phyloP scores from a whole-genome alignment of 352 stramenopile genomes.

The Pythium dissotocum region DNA sequence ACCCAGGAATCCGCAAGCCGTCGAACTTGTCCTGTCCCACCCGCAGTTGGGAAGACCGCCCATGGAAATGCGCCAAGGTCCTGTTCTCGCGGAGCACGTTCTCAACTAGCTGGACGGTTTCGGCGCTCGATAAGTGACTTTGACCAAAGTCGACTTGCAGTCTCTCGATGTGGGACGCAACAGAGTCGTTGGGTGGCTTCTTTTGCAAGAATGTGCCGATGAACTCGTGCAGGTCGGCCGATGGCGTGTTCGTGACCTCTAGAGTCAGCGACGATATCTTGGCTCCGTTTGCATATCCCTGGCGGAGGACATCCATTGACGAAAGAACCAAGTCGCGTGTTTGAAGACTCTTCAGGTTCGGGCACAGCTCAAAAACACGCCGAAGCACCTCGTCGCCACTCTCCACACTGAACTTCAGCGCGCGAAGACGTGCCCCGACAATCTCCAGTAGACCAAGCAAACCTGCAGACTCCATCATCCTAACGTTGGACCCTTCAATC shows the following conservation, averaged over 20 bases:
- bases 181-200: not conserved
- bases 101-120: not conserved
- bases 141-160: not conserved
- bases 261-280: not conserved
- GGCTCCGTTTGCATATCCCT: not conserved
- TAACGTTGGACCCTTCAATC: not conserved
- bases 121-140: not conserved
- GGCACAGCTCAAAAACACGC: not conserved
- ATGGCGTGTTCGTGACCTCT: not conserved
- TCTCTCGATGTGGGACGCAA: not conserved
- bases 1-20: not conserved
- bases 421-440: not conserved
- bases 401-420: not conserved
- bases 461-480: not conserved
- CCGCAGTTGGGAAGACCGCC: no score
- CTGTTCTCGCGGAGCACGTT: not conserved
- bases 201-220: not conserved
- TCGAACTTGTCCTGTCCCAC: not conserved
- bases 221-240: not conserved
- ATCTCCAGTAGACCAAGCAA: not conserved
- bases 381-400: not conserved
- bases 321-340: not conserved
- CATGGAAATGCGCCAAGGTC: not conserved
- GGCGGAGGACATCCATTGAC: not conserved
- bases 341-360: not conserved